A percentile compares a stretch with the other conserved stretches of the same genome.
These are phyloP conservation scores for Colletotrichum viniferum DNA, from an alignment of 2,329 filamentous ascomycete species.

Conservation along the genomic window DNA sequence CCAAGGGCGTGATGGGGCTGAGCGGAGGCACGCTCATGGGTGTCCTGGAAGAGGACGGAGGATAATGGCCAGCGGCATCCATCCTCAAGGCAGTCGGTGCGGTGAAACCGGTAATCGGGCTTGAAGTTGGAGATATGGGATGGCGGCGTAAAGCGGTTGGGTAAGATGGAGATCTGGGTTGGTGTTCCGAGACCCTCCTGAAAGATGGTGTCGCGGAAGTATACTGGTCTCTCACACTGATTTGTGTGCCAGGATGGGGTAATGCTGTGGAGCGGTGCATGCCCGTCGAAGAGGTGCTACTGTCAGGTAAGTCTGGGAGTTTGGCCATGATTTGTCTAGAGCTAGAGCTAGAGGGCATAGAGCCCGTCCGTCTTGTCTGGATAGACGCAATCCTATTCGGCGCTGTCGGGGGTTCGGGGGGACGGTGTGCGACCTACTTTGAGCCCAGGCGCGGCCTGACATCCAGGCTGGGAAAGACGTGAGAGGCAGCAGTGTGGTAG, in stretches of 20 bases:
- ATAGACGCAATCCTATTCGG: conserved; percentile 7
- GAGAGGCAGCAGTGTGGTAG: conserved; percentile 52
- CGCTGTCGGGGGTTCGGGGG: not conserved
- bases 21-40: conserved; percentile 58
- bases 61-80: conserved; percentile 36
- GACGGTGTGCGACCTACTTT: conserved; percentile 50
- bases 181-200: conserved; percentile 53
- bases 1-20: conserved; percentile 53
- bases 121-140: conserved; percentile 58
- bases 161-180: conserved; percentile 57
- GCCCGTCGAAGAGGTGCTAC: conserved; percentile 55
- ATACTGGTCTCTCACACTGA: conserved; percentile 60
- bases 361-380: conserved; percentile 13
- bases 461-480: conserved; percentile 55
- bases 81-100: conserved; percentile 13
- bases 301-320: conserved; percentile 42
- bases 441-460: conserved; percentile 58
- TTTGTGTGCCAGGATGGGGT: conserved; percentile 53
- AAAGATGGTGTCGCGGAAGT: conserved; percentile 54
- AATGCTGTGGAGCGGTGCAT: conserved; percentile 60
- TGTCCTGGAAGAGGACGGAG: conserved; percentile 31
- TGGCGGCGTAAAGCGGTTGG: conserved; percentile 50
- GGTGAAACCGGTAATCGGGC: conserved; percentile 35
- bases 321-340: conserved; percentile 4
- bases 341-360: not conserved